Evolutionary conservation across 768 basidiomycete genomes (phyloP), one percentile per base, ranked within the genome.

Genomic region (Hygrophorus pudorinus): DNA sequence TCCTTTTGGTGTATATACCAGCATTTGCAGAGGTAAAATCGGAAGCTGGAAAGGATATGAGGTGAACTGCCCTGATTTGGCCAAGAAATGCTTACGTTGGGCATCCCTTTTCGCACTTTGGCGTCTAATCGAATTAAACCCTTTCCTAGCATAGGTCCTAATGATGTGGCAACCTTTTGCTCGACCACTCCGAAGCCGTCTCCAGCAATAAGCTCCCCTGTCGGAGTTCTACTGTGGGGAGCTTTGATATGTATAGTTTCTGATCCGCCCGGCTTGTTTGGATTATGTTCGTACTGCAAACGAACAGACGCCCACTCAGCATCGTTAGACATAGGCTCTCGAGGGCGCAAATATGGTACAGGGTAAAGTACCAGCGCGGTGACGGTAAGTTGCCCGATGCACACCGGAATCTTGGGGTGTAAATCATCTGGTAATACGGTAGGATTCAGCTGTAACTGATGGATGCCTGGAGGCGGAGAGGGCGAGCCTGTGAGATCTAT

Each of bases 1-100:
- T 27, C 89, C 87, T 60, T 94, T 96, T 4, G 90, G 89, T 4
- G 94, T 94, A 63, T 86, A 94, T 24, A 97, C 79, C 31, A 96
- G 76, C 62, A 96, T 75, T 56, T 85, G 83, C 13, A 97, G 70
- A 16, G 81, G 78, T 36, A 94, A 69, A 44, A 91, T 86, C 38
- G 86, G 85, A 42, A 85, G 71, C 88, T 93, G 61, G 8, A 48
- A 41, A 42, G 24, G 33, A 30, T 27, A 34, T 53, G 31, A 48
- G 49, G 55, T 46, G 27, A 41, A 43, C 52, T 44, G 52, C 28
- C 37, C 38, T 53, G 12, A 51, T 51, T 46, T 49, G 42, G 43
- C 49, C 11, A 41, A 46, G 42, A 39, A 51, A 47, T 38, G 61
- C 78, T 63, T 65, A 85, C 86, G 57, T 73, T 76, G 36, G 71